A percentile compares a stretch with the other conserved stretches of the same genome.
These are phyloP conservation scores for Coemansia sp. DNA, from an alignment of 192 early-diverging fungal species.

Conservation along the genomic window DNA sequence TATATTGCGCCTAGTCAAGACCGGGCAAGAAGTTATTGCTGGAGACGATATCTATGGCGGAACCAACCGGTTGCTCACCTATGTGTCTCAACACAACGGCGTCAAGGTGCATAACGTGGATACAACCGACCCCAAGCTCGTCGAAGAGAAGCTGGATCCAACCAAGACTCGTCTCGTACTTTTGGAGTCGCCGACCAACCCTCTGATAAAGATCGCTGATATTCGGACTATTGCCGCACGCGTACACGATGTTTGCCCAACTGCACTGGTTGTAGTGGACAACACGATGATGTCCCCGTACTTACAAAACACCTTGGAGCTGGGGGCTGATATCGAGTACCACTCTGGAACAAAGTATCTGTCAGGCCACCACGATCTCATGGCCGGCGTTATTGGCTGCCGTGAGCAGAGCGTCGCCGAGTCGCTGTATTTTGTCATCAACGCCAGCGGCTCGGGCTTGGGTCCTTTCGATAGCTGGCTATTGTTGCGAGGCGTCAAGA, in stretches of 20 bases:
- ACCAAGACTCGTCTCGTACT: conserved; percentile 82
- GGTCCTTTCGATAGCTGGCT: conserved; percentile 94
- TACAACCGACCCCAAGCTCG: conserved; percentile 68
- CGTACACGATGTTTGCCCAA: conserved; percentile 74
- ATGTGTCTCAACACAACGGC: conserved; percentile 73
- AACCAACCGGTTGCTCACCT: conserved; percentile 91
- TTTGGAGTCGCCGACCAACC: conserved; percentile 96
- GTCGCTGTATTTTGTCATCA: conserved; percentile 91
- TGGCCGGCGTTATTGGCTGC: conserved; percentile 95
- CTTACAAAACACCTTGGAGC: conserved; percentile 81
- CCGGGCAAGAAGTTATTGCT: conserved; percentile 89
- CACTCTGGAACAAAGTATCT: conserved; percentile 99
- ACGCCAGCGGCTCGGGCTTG: conserved; percentile 88
- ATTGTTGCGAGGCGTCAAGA: conserved; percentile 92
- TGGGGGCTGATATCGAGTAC: conserved; percentile 92
- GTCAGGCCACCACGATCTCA: conserved; percentile 96
- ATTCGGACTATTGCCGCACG: conserved; percentile 72
- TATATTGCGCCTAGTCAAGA: conserved; percentile 81
- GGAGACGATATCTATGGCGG: conserved; percentile 98
- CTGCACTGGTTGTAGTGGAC: conserved; percentile 89
- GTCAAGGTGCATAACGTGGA: conserved; percentile 91
- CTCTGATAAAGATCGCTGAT: conserved; percentile 92
- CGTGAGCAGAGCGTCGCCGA: conserved; percentile 70
- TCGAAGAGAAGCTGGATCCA: conserved; percentile 66
- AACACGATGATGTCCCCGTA: conserved; percentile 99